Base-by-base conservation (phyloP, 257 asterid species). In the Fraxinus cuspidata region DNA sequence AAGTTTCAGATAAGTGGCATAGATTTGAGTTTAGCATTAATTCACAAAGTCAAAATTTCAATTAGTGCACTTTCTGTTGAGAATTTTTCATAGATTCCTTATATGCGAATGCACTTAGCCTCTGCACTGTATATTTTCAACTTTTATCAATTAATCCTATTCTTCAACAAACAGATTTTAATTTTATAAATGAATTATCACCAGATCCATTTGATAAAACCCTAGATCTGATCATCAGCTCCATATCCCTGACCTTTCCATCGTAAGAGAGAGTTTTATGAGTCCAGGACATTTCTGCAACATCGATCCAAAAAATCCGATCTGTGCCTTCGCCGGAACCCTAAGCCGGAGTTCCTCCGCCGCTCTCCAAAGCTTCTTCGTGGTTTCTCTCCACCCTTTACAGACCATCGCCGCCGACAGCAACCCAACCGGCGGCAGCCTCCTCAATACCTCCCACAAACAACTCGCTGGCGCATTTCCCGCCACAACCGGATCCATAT, bases 221-320 rank as follows among this genome's bases (percentile, higher is more conserved):
- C 47, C 2, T 77, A 81, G 90, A 87, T 86, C 91, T 83, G 79
- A 38, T 32, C 74, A 70, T 13, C 77, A 7, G 67, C 75, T 18
- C 49, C n/a, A 7, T 63, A 81, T 82, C 74, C 82, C 89, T 25
- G 75, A 95, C 99, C 99, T 93, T 86, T 93, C 97, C 79, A 93
- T 89, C 68, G 86, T 89, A 47, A 96, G 90, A 8, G 97, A 84
- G 60, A 96, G 89, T 74, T 85, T 90, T 37, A 87, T 79, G 27
- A 96, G 92, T 44, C 90, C 90, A 80, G 91, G 88, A 60, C 98
- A 96, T 77, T 96, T 96, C 88, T 93, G 94, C 91, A 96, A 68
- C 70, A 96, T 85, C 71, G 97, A 96, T 87, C 97, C 98, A 76
- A 92, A 92, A 67, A 87, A 87, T 65, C 97, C 97, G 58, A 96